Conservation (phyloP, 1,139 yeast species). For the Candida sojae region DNA sequence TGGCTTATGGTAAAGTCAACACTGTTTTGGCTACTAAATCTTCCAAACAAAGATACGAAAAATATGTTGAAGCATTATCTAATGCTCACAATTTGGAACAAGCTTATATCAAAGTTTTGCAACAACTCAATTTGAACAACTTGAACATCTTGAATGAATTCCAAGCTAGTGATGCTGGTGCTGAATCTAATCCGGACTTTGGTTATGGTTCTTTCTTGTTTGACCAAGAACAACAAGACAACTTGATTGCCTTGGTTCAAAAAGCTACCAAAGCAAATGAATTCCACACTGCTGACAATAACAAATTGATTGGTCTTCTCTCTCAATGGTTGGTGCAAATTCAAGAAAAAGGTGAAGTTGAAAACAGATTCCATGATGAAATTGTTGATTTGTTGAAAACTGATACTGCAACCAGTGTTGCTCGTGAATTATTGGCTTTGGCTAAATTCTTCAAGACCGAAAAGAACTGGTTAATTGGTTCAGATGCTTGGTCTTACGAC, state of each 20-base stretch:
- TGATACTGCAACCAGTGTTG: constrained; percentile 35
- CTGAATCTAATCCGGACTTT: constrained; percentile 69
- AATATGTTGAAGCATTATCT: constrained; percentile 34
- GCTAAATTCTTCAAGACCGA: constrained; percentile 47
- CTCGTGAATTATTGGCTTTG: constrained; percentile 47
- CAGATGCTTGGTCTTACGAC: constrained; percentile 96
- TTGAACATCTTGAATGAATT: constrained; percentile 61
- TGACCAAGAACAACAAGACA: constrained; percentile 50
- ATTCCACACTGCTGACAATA: constrained; percentile 46
- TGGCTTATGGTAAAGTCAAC: constrained; percentile 55
- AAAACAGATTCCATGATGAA: constrained; percentile 28
- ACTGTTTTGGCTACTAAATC: constrained; percentile 32
- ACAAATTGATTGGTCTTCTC: constrained; percentile 55
- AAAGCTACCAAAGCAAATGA: constrained; percentile 50
- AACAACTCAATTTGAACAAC: constrained; percentile 53
- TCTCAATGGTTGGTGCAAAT: constrained; percentile 66
- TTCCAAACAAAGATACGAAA: constrained; percentile 25
- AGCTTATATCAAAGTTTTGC: constrained; percentile 74
- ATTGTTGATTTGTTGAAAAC: constrained; percentile 46
- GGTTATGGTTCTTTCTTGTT: constrained; percentile 81
- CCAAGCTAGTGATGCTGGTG: constrained; percentile 39
- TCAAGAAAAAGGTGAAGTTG: constrained; percentile 31
- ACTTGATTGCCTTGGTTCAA: constrained; percentile 51
- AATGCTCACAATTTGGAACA: constrained; percentile 63
- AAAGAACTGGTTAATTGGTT: constrained; percentile 85